A percentile compares a stretch with the other conserved stretches of the same genome.
These are phyloP conservation scores for Filobasidium wieringae DNA, from an alignment of 768 basidiomycete genomes.

Conservation along the genomic window DNA sequence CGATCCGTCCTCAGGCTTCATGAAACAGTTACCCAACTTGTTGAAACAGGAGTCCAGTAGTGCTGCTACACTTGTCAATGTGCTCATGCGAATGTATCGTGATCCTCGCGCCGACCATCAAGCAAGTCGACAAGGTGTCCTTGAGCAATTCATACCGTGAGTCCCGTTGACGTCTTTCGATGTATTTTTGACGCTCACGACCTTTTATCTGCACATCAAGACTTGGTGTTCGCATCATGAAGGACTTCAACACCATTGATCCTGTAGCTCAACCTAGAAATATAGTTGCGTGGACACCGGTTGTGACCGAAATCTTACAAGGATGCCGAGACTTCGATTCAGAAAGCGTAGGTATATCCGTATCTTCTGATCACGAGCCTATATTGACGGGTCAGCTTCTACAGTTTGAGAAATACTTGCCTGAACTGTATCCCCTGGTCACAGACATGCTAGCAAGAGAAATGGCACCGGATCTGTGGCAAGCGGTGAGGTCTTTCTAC, in stretches of 20 bases:
- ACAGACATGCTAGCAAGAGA: conserved; percentile 77
- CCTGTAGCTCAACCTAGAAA: conserved; percentile 87
- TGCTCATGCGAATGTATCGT: conserved; percentile 84
- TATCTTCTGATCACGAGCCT: too few species aligned
- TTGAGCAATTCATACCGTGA: conserved; percentile 56
- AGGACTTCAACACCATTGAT: conserved; percentile 80
- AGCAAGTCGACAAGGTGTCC: conserved; percentile 49
- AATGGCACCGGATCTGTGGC: conserved; percentile 66
- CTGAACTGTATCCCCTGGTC: conserved; percentile 78
- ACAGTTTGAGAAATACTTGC: conserved; percentile 80
- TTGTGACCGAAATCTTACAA: conserved; percentile 83
- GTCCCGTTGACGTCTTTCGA: conserved; percentile 39
- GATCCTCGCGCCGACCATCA: conserved; percentile 72
- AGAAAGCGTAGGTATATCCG: conserved; percentile 64
- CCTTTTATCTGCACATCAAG: conserved; percentile 42
- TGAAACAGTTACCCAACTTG: conserved; percentile 97
- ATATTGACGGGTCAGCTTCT: too few species aligned
- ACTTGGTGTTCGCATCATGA: conserved; percentile 72
- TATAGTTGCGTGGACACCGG: conserved; percentile 96
- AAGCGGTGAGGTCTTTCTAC: conserved; percentile 67
- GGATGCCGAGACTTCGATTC: conserved; percentile 84
- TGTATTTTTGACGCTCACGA: not conserved
- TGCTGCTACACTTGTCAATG: conserved; percentile 84
- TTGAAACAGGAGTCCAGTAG: conserved; percentile 97
- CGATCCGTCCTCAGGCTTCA: conserved; percentile 58